Evolutionary conservation across 768 basidiomycete genomes (phyloP).

Genomic region (Omphalotus guepiniiformis): DNA sequence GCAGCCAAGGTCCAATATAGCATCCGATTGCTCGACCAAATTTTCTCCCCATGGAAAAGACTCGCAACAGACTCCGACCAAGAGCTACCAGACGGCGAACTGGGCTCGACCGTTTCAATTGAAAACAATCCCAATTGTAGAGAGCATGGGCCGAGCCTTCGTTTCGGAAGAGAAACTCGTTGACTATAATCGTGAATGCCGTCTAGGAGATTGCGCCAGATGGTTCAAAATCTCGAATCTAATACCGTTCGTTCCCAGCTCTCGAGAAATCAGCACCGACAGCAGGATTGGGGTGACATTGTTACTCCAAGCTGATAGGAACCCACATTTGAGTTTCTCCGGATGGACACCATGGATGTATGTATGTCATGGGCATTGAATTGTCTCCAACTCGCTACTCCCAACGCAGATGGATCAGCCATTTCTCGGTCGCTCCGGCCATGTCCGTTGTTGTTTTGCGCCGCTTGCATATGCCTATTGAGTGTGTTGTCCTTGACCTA

Average conservation of each 20-base stretch:
- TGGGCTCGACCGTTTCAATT: conserved; percentile 19
- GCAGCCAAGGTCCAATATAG: conserved; percentile 8
- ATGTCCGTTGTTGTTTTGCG: conserved; percentile 24
- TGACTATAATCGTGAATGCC: conserved; percentile 26
- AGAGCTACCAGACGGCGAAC: conserved; percentile 35
- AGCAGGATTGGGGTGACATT: conserved; percentile 26
- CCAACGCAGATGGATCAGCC: conserved; percentile 27
- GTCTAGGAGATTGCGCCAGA: no score
- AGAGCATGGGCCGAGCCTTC: conserved; percentile 5
- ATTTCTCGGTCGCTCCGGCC: conserved; percentile 34
- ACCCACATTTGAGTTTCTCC: conserved; percentile 21
- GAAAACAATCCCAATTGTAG: conserved; percentile 27
- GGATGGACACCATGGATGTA: not conserved
- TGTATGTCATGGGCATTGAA: conserved; percentile 15
- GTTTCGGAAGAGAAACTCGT: not conserved
- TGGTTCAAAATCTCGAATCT: conserved; percentile 31
- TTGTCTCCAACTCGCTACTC: conserved; percentile 34
- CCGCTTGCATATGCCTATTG: conserved; percentile 27
- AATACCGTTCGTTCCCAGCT: conserved; percentile 35
- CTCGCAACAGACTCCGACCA: conserved; percentile 38
- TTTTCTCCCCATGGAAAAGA: conserved; percentile 49
- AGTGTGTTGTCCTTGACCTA: conserved; percentile 31
- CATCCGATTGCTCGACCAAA: conserved; percentile 30
- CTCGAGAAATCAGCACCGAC: conserved; percentile 31
- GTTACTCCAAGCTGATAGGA: conserved; percentile 32